Conservation (phyloP, 2,329 filamentous ascomycete genomes). For the Niveomyces coronatus region DNA sequence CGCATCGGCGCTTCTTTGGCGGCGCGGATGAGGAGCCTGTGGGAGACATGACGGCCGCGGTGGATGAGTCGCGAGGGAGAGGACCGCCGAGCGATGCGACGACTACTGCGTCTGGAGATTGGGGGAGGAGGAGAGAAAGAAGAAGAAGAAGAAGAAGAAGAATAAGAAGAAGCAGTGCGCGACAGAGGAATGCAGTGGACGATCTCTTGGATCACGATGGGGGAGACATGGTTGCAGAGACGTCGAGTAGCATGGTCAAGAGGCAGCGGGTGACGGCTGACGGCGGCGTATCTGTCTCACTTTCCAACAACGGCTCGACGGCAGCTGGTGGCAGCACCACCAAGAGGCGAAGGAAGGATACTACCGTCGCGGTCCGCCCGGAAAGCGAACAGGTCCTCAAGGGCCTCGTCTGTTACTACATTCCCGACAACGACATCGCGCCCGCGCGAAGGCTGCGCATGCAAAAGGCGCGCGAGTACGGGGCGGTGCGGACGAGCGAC, state of each 20-base stretch:
- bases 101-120: too few species aligned
- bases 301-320: slow-evolving; percentile 9
- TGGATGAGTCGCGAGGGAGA: not conserved
- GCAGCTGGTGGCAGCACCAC: slow-evolving; percentile 10
- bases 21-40: not conserved
- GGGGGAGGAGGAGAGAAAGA: too few species aligned
- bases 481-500: slow-evolving; percentile 58
- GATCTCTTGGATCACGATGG: not conserved
- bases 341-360: slow-evolving; percentile 37
- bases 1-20: slow-evolving; percentile 20
- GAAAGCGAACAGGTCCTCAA: slow-evolving; percentile 49
- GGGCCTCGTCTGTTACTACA: slow-evolving; percentile 59
- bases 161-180: not conserved
- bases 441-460: slow-evolving; percentile 61
- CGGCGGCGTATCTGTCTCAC: not conserved
- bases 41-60: not conserved
- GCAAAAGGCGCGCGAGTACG: slow-evolving; percentile 61
- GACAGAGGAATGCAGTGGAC: not conserved
- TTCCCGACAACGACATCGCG: slow-evolving; percentile 69
- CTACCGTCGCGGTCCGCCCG: slow-evolving; percentile 34
- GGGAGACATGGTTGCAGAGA: slow-evolving; percentile 6
- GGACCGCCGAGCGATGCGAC: too few species aligned
- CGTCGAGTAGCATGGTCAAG: not conserved
- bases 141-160: not conserved
- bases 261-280: not conserved